A percentile compares a stretch with the other conserved stretches of the same genome.
Conservation (phyloP, 2,329 filamentous ascomycete genomes). For the Catunica adiposa region DNA sequence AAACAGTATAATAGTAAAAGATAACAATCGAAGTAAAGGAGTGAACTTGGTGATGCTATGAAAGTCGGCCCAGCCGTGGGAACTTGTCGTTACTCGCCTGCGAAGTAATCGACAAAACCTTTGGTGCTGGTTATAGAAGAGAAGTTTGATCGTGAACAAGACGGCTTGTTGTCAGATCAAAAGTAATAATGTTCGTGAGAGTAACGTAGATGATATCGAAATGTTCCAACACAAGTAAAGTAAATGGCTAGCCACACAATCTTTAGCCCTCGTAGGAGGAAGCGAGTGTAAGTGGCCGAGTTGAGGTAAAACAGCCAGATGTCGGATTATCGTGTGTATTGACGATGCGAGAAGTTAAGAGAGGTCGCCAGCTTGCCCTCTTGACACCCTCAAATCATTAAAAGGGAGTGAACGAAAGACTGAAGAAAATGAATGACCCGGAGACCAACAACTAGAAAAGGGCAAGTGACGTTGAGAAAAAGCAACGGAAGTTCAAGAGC, state of each 20-base stretch:
- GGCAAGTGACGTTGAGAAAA: neutral
- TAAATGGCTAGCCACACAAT: neutral
- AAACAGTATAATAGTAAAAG: neutral
- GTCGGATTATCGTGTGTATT: neutral
- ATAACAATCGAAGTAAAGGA: neutral
- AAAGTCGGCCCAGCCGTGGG: conserved; percentile 13
- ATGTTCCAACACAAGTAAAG: too few species aligned
- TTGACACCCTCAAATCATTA: neutral
- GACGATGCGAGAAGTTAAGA: neutral
- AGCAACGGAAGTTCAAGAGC: neutral
- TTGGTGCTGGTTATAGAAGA: neutral
- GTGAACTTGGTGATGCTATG: conserved; percentile 2
- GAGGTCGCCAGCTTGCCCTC: conserved; percentile 3
- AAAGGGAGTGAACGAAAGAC: neutral
- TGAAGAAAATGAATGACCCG: neutral
- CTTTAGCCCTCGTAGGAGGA: neutral
- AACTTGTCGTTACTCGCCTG: conserved; percentile 15
- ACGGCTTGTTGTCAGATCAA: neutral
- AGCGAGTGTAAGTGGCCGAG: neutral
- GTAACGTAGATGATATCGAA: too few species aligned
- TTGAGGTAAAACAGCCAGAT: neutral
- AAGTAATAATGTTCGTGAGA: too few species aligned
- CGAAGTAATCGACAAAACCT: conserved; percentile 11
- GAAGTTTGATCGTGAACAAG: neutral
- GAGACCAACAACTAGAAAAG: neutral